Conservation (phyloP, 2,329 filamentous ascomycete species). For the Cladorrhinum sp. region DNA sequence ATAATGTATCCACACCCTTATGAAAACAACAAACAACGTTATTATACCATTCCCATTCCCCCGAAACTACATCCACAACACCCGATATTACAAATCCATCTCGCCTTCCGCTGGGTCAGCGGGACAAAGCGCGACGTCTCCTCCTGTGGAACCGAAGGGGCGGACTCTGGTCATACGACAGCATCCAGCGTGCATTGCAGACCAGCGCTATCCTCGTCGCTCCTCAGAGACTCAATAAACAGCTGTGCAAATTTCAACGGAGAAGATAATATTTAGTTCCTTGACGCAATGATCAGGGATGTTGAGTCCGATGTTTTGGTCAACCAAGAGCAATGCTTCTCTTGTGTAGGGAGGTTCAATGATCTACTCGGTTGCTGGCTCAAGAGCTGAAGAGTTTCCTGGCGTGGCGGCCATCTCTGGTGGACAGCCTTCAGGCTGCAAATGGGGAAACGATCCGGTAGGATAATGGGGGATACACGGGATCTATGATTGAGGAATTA, state of each 20-base stretch:
- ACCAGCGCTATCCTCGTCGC: slow-evolving; percentile 42
- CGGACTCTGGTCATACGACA: slow-evolving; percentile 36
- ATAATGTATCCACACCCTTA: no score
- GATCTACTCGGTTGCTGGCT: slow-evolving; percentile 40
- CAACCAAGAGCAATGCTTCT: slow-evolving; percentile 38
- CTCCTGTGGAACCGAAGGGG: slow-evolving; percentile 15
- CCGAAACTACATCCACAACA: slow-evolving; percentile 34
- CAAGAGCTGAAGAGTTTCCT: slow-evolving; percentile 36
- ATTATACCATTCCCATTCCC: slow-evolving; percentile 35
- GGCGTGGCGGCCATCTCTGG: slow-evolving; percentile 30
- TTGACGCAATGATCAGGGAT: slow-evolving; percentile 38
- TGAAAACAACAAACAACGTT: no score
- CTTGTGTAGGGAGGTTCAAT: slow-evolving; percentile 44
- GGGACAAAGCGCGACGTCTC: slow-evolving; percentile 37
- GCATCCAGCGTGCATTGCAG: slow-evolving; percentile 34
- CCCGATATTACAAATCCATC: slow-evolving; percentile 39
- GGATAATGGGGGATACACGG: slow-evolving; percentile 21
- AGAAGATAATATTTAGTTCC: slow-evolving; percentile 40
- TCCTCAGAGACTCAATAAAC: slow-evolving; percentile 38
- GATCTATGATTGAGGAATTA: slow-evolving; percentile 17
- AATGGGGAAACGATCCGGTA: slow-evolving; percentile 16
- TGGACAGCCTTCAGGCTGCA: slow-evolving; percentile 9
- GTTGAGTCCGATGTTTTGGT: slow-evolving; percentile 41
- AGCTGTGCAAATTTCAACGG: slow-evolving; percentile 42
- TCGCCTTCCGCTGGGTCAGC: slow-evolving; percentile 39